A percentile compares a stretch with the other conserved stretches of the same genome.
Evolutionary conservation across 768 basidiomycete species (phyloP).

Genomic region (Hirschioporus abietinus): DNA sequence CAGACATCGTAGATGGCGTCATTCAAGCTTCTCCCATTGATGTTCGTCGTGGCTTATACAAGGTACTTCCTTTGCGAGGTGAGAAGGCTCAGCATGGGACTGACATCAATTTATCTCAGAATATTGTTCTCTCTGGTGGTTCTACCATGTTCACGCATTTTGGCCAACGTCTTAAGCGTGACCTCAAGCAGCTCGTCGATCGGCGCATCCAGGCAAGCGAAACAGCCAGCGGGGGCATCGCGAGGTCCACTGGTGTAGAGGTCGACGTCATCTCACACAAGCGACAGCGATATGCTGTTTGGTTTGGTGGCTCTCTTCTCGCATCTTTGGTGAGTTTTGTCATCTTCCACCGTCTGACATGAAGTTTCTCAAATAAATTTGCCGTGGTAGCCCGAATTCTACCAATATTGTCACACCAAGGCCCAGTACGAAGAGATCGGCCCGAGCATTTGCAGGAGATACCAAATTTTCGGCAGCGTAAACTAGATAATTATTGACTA

Average conservation of each 20-base stretch:
- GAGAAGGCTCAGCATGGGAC: too few relatives aligned
- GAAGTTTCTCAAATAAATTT: conserved; percentile 3
- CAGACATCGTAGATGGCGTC: conserved; percentile 92
- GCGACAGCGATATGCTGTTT: conserved; percentile 93
- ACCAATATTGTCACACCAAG: conserved; percentile 89
- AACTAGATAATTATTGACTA: conserved; percentile 36
- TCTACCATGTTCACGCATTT: conserved; percentile 99
- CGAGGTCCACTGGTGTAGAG: conserved; percentile 93
- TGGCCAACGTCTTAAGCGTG: conserved; percentile 92
- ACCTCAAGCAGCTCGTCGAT: conserved; percentile 92
- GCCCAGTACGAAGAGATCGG: conserved; percentile 93
- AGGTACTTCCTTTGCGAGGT: conserved; percentile 39
- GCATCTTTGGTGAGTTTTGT: conserved; percentile 72
- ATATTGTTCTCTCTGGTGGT: conserved; percentile 95
- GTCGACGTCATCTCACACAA: conserved; percentile 99
- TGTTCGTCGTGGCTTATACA: conserved; percentile 93
- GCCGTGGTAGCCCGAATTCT: conserved; percentile 95
- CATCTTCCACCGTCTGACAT: neutral
- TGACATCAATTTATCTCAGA: conserved; percentile 40
- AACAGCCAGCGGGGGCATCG: conserved; percentile 63
- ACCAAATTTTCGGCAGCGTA: conserved; percentile 90
- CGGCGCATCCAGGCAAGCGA: conserved; percentile 78
- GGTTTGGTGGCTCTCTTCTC: conserved; percentile 95
- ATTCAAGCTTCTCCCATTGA: conserved; percentile 97
- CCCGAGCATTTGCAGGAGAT: conserved; percentile 86